Base-by-base conservation (phyloP, 352 stramenopile genomes). In the Phytophthora litchii region DNA sequence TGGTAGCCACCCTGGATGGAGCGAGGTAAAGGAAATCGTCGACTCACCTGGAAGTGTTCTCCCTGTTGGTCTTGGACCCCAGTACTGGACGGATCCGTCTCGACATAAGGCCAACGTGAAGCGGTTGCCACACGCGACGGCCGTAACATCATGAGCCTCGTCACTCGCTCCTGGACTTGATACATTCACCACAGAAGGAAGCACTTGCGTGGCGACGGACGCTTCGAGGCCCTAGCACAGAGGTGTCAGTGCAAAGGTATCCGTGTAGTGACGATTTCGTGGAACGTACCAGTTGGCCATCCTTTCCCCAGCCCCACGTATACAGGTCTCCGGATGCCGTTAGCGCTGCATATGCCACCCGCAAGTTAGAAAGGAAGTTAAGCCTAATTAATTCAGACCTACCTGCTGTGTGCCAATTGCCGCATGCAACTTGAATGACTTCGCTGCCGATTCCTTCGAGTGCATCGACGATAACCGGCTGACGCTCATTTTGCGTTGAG, bases 331-430 rank as follows among this genome's bases (percentile, higher is more conserved):
- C 79, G 5, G 76, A 73, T 3, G 70, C 66, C 6, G 83, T 89
- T 12, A 82, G 60, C 14, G 50, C 78, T 83, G 31, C 35, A 19
- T 6, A 53, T 35, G 32, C 17, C 36, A 44, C 17, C 16, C n/a
- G 34, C 34, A 47, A 50, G 61, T 70, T 64, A 64, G 42, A 36
- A 21, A 4, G n/a, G 16, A 32, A 35, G 2, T 38, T 16, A 19
- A 10, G 17, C n/a, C n/a, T n/a, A n/a, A n/a, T n/a, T n/a, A n/a
- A n/a, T n/a, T n/a, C n/a, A n/a, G n/a, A n/a, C n/a, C 32, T 54
- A 75, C 78, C 83, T 69, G 77, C 73, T 8, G 83, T 89, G 63
- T 94, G 83, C 81, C 85, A 94, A 29, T 69, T 89, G 3, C 85
- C 85, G 40, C 85, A 94, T 0, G 77, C 76, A 21, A 91, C 66